A percentile compares a stretch with the other conserved stretches of the same genome.
Conservation (phyloP, 106 monocot genomes). For the Apostasia shenzhenica region DNA sequence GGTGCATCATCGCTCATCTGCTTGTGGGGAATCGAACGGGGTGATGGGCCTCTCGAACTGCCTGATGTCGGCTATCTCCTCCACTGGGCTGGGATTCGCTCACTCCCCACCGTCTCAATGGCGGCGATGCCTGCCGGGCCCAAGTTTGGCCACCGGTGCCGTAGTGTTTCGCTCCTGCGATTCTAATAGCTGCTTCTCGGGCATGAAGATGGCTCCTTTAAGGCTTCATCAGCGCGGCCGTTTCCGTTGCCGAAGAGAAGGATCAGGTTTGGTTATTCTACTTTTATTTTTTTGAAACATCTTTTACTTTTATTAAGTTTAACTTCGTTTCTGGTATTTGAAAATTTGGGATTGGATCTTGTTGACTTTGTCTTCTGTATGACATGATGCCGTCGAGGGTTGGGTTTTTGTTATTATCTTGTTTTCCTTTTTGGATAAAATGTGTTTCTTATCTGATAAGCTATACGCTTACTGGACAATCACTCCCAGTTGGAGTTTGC, state of each 20-base stretch:
- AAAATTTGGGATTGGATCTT: too few relatives aligned
- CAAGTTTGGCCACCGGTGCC: neutral
- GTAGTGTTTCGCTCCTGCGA: neutral
- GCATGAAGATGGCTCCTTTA: neutral
- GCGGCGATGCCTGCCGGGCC: neutral
- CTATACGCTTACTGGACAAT: too few relatives aligned
- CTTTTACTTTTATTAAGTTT: neutral
- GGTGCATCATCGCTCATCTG: neutral
- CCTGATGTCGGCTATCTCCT: neutral
- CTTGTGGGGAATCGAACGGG: neutral
- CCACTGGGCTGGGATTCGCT: neutral
- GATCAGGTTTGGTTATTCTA: neutral
- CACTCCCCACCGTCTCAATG: neutral
- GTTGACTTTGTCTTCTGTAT: too few relatives aligned
- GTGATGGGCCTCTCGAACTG: neutral
- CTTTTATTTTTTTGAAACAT: neutral
- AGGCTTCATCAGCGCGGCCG: neutral
- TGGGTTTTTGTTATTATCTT: neutral
- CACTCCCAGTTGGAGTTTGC: too few relatives aligned
- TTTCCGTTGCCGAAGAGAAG: conserved; percentile 1
- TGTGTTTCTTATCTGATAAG: neutral
- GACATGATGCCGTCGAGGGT: neutral
- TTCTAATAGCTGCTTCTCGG: neutral
- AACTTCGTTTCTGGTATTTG: too few relatives aligned
- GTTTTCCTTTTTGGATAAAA: neutral